These are phyloP conservation scores for Zygoascus sp. DNA, from an alignment of 1,139 yeast genomes.

Conservation along the genomic window DNA sequence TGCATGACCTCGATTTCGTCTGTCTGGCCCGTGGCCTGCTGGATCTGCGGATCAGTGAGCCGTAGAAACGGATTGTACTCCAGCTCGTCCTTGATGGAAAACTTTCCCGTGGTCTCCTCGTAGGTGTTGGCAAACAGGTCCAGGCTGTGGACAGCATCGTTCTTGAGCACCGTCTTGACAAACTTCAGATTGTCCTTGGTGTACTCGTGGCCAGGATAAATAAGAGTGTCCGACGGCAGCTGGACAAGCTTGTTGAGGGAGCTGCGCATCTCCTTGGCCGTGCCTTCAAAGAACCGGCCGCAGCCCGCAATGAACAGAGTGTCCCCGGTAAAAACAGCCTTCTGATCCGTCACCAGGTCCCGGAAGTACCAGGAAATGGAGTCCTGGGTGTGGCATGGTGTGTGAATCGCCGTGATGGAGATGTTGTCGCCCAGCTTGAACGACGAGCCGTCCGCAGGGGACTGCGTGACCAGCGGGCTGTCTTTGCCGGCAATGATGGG, in stretches of 20 bases:
- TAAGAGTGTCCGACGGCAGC: slow-evolving; percentile 65
- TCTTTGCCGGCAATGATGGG: slow-evolving; percentile 87
- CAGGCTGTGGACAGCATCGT: slow-evolving; percentile 52
- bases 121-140: slow-evolving; percentile 47
- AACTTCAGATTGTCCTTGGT: slow-evolving; percentile 77
- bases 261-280: slow-evolving; percentile 70
- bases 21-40: slow-evolving; percentile 43
- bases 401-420: slow-evolving; percentile 76
- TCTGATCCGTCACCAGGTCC: slow-evolving; percentile 57
- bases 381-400: slow-evolving; percentile 98
- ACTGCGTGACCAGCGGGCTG: slow-evolving; percentile 61
- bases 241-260: slow-evolving; percentile 58
- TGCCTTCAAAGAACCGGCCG: slow-evolving; percentile 94
- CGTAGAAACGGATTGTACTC: slow-evolving; percentile 87
- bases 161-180: slow-evolving; percentile 57
- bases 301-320: slow-evolving; percentile 92
- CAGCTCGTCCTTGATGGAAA: slow-evolving; percentile 81
- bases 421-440: slow-evolving; percentile 54
- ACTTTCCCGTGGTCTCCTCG: slow-evolving; percentile 77
- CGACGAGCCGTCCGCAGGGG: slow-evolving; percentile 56
- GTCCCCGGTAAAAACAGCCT: slow-evolving; percentile 90
- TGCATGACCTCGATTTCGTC: slow-evolving; percentile 56
- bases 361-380: slow-evolving; percentile 78
- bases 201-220: slow-evolving; percentile 93
- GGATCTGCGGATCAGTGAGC: slow-evolving; percentile 53